Conservation (phyloP, 2,329 filamentous ascomycete genomes). For the Penicillium fuscoglaucum region DNA sequence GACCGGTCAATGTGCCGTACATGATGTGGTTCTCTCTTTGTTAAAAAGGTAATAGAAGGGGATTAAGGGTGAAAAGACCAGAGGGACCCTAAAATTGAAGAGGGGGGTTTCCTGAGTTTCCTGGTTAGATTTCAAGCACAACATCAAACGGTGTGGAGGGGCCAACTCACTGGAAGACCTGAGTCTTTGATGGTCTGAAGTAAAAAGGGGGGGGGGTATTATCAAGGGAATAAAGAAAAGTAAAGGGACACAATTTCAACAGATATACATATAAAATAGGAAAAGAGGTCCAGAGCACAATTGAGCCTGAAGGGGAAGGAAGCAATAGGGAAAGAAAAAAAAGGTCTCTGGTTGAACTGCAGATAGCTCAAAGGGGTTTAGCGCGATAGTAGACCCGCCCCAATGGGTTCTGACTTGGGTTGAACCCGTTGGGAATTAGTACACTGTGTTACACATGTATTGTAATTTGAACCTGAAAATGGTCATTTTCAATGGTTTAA, state of each 20-base stretch:
- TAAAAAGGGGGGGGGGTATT: conserved; percentile 3
- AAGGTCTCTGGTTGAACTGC: conserved; percentile 34
- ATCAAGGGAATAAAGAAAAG: conserved; percentile 13
- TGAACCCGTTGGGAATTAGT: conserved; percentile 13
- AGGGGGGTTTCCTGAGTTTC: conserved; percentile 1
- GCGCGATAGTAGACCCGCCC: conserved; percentile 27
- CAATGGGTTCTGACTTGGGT: conserved; percentile 22
- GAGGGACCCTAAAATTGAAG: conserved; percentile 4
- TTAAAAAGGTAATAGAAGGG: background rate
- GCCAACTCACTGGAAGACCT: conserved; percentile 1
- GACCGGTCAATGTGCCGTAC: conserved; percentile 79
- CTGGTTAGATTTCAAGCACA: background rate
- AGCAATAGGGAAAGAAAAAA: conserved; percentile 15
- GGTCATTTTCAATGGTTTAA: background rate
- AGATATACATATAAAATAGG: conserved; percentile 11
- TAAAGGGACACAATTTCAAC: conserved; percentile 10
- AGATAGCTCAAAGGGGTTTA: conserved; percentile 36
- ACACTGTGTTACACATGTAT: conserved; percentile 1
- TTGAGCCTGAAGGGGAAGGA: conserved; percentile 5
- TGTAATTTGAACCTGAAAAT: background rate
- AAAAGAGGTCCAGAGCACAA: conserved; percentile 15
- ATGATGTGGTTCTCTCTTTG: conserved; percentile 54
- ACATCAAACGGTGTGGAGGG: background rate
- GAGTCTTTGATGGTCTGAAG: background rate
- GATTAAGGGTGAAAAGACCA: conserved; percentile 2